Evolutionary conservation across 805 yeast species (phyloP).

Genomic region (Suhomyces kilbournensis): DNA sequence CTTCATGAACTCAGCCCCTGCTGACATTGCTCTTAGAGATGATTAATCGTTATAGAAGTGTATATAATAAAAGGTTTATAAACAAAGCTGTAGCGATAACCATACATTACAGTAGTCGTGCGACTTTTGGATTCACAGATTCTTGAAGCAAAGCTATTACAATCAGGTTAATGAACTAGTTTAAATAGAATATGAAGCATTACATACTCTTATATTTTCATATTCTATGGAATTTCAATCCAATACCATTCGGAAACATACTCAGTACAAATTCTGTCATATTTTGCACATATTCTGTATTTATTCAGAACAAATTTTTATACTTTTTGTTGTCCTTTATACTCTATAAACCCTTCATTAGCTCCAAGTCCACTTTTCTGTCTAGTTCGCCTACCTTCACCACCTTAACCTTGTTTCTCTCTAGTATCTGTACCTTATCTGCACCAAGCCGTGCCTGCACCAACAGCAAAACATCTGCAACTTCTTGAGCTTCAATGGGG

Average conservation of each 20-base stretch:
- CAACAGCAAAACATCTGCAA: constrained; percentile 23
- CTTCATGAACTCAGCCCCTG: constrained; percentile 88
- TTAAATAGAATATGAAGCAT: too few relatives aligned
- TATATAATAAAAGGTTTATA: not conserved
- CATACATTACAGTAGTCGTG: too few relatives aligned
- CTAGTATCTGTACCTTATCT: constrained; percentile 18
- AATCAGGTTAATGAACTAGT: too few relatives aligned
- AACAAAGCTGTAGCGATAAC: too few relatives aligned
- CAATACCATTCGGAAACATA: too few relatives aligned
- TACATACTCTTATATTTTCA: too few relatives aligned
- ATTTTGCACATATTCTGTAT: too few relatives aligned
- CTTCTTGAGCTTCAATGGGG: constrained; percentile 30
- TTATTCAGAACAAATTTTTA: too few relatives aligned
- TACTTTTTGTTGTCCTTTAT: not conserved
- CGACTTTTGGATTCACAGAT: too few relatives aligned
- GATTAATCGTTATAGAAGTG: not conserved
- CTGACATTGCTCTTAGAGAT: constrained; percentile 73
- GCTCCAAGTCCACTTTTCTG: constrained; percentile 25
- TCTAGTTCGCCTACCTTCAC: constrained; percentile 24
- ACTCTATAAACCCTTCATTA: not conserved
- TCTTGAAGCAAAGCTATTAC: too few relatives aligned
- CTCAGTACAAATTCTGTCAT: too few relatives aligned
- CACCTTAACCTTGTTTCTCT: constrained; percentile 22
- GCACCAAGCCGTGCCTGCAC: constrained; percentile 17
- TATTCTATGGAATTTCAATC: too few relatives aligned